Evolutionary conservation across 169 alveolate genomes (phyloP).

Genomic region (Amoebophrya sp.): DNA sequence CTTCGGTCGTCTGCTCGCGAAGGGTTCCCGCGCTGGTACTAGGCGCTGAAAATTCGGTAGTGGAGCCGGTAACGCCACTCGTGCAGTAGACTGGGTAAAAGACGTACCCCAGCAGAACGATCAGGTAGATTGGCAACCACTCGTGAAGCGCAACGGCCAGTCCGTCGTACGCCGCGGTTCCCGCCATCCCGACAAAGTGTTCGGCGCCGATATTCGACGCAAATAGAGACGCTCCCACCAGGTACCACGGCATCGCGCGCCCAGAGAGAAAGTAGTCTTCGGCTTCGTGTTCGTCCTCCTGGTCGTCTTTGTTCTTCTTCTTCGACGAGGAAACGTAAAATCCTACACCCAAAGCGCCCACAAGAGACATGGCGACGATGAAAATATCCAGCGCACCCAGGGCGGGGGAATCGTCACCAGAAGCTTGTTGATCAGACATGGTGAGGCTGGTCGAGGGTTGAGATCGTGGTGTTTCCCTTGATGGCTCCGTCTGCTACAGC

Average conservation of each 20-base stretch:
- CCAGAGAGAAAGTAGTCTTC: not conserved
- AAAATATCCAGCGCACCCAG: not conserved
- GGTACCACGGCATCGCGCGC: not conserved
- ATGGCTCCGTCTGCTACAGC: no score
- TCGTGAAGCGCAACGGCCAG: not conserved
- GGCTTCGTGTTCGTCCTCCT: not conserved
- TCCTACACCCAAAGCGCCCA: not conserved
- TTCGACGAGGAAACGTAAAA: not conserved
- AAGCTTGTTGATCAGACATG: no score
- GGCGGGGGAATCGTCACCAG: not conserved
- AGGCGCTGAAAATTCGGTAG: no score
- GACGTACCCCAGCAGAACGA: not conserved
- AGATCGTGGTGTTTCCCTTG: no score
- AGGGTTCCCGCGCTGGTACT: no score
- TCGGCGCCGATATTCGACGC: slow-evolving; percentile 10
- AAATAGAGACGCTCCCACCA: not conserved
- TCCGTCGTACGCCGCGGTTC: not conserved
- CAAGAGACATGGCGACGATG: not conserved
- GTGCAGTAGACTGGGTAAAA: not conserved
- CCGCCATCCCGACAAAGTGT: slow-evolving; percentile 10
- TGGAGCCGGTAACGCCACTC: not conserved
- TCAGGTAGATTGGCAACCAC: not conserved
- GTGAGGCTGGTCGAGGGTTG: no score
- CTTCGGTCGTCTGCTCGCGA: no score
- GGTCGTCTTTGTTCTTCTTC: not conserved